Evolutionary conservation across 208 protist genomes (phyloP).

Genomic region (Trypanosoma theileri): DNA sequence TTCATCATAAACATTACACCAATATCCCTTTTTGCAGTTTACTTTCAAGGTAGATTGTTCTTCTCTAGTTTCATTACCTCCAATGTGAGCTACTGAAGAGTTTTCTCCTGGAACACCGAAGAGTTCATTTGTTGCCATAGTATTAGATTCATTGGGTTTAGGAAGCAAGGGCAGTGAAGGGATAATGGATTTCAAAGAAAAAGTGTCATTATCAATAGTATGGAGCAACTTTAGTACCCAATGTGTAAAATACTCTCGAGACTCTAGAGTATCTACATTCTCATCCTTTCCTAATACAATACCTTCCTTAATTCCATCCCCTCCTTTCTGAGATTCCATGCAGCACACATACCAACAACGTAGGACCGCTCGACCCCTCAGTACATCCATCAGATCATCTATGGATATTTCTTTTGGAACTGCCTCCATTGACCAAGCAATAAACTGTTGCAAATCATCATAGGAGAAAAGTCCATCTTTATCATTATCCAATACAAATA

Average conservation of each 20-base stretch:
- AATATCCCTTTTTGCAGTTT: not conserved
- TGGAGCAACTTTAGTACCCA: slow-evolving; percentile 9
- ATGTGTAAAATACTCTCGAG: slow-evolving; percentile 13
- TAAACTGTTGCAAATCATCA: slow-evolving; percentile 55
- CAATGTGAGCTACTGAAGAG: not conserved
- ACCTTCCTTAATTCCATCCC: not conserved
- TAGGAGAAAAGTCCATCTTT: slow-evolving; percentile 52
- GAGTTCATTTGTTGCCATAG: not conserved
- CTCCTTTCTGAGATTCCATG: slow-evolving; percentile 27
- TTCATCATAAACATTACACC: slow-evolving; percentile 1
- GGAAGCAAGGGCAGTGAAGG: not conserved
- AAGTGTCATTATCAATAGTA: not conserved
- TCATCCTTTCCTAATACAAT: not conserved
- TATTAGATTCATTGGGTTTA: not conserved
- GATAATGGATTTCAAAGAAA: not conserved
- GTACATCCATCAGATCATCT: slow-evolving; percentile 52
- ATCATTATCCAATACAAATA: slow-evolving; percentile 71
- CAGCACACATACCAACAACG: slow-evolving; percentile 59
- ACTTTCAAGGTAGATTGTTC: too few relatives aligned
- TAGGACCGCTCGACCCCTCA: slow-evolving; percentile 53
- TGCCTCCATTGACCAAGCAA: slow-evolving; percentile 51
- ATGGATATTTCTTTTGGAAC: slow-evolving; percentile 34
- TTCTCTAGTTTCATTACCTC: not conserved
- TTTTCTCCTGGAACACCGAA: slow-evolving; percentile 1
- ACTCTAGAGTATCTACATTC: not conserved